phyloP scores from a whole-genome alignment of 2,329 filamentous ascomycete species.

The Calonectria ilicicola region DNA sequence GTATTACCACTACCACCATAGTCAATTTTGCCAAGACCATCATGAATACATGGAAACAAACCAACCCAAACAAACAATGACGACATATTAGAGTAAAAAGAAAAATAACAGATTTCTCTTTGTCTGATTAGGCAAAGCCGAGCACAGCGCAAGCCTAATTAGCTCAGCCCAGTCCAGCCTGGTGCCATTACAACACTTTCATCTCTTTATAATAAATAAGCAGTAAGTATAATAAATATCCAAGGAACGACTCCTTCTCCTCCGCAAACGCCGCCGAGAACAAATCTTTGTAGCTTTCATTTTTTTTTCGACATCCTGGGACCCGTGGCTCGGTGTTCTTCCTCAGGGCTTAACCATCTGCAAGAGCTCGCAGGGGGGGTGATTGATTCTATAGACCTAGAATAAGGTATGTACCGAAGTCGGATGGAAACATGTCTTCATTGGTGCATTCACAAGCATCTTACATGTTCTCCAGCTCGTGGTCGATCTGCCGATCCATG shows the following conservation, averaged over 20 bases:
- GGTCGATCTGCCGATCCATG: constrained; percentile 93
- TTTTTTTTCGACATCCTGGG: constrained; percentile 34
- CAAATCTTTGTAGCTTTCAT: constrained; percentile 32
- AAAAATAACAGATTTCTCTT: constrained; percentile 3
- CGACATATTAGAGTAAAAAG: constrained; percentile 20
- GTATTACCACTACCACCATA: constrained; percentile 1
- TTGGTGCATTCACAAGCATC: not conserved
- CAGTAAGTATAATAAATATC: constrained; percentile 31
- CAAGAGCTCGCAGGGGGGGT: not conserved
- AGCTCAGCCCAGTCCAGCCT: constrained; percentile 23
- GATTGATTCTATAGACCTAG: constrained; percentile 4
- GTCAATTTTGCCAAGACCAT: not conserved
- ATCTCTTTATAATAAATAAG: constrained; percentile 34
- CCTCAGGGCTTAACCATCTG: not conserved
- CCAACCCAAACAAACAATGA: not conserved
- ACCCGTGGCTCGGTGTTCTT: constrained; percentile 13
- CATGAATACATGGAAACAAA: constrained; percentile 5
- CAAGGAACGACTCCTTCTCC: constrained; percentile 40
- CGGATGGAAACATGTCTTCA: constrained; percentile 22
- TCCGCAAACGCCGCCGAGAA: constrained; percentile 37
- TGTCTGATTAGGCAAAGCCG: constrained; percentile 18
- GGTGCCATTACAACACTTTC: constrained; percentile 36
- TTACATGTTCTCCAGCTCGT: constrained; percentile 93
- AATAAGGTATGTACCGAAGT: constrained; percentile 36
- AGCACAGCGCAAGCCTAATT: constrained; percentile 18